phyloP scores from a whole-genome alignment of 495 filamentous ascomycete genomes.

The Cladorrhinum samala region DNA sequence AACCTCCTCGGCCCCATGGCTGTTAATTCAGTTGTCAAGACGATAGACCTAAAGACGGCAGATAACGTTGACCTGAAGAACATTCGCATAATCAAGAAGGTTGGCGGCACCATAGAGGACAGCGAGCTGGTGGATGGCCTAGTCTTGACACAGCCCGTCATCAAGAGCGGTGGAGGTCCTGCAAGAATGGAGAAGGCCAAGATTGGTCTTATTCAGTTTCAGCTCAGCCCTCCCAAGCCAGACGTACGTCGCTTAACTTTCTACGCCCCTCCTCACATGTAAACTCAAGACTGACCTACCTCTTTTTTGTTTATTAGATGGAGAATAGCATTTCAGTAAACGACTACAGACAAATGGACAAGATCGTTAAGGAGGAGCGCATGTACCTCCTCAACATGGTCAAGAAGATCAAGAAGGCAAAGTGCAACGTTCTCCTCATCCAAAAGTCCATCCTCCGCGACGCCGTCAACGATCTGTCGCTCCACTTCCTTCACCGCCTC shows the following conservation, averaged over 20 bases:
- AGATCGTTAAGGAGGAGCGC: constrained; percentile 98
- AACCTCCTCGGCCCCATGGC: constrained; percentile 91
- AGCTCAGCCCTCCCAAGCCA: constrained; percentile 94
- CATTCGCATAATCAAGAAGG: constrained; percentile 95
- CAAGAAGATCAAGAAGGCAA: constrained; percentile 99
- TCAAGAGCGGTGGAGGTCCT: constrained; percentile 90
- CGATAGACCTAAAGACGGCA: constrained; percentile 89
- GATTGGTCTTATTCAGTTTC: constrained; percentile 98
- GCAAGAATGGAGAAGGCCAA: constrained; percentile 92
- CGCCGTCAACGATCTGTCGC: constrained; percentile 91
- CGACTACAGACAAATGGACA: constrained; percentile 99
- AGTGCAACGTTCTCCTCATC: constrained; percentile 97
- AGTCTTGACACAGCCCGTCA: constrained; percentile 83
- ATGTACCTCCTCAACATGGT: constrained; percentile 97
- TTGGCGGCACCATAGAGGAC: constrained; percentile 96
- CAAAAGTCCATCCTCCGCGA: constrained; percentile 98
- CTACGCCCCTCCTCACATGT: background rate
- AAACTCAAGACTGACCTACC: constrained; percentile 3
- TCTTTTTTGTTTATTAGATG: constrained; percentile 64
- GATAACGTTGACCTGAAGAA: constrained; percentile 95
- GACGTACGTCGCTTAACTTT: constrained; percentile 55
- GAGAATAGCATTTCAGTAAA: constrained; percentile 99
- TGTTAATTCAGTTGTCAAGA: constrained; percentile 89
- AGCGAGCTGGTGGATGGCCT: constrained; percentile 95
- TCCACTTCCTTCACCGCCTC: constrained; percentile 95